Percentiles rank a stretch among this genome's conserved stretches.
phyloP scores from a whole-genome alignment of 768 basidiomycete genomes.

The Ephemerocybe angulata region DNA sequence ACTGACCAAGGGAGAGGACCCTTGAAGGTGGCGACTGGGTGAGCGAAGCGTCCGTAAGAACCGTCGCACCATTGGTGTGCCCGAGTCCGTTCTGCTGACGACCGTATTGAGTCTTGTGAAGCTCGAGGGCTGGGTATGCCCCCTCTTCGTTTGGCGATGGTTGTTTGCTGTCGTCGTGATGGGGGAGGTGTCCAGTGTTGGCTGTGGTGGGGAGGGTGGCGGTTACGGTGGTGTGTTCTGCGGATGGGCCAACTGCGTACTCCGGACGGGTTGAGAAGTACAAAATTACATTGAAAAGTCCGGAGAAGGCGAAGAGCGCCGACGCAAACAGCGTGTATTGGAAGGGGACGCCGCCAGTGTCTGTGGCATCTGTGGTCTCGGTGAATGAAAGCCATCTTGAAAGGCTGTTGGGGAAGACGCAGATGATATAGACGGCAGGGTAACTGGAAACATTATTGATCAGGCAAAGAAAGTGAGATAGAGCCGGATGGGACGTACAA shows the following conservation, averaged over 20 bases:
- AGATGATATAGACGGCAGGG: conserved; percentile 41
- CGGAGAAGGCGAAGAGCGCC: conserved; percentile 40
- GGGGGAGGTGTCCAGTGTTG: neutral
- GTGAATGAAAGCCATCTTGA: conserved; percentile 38
- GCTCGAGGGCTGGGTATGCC: neutral
- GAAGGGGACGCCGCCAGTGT: conserved; percentile 30
- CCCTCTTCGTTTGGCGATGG: neutral
- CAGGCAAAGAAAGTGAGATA: neutral
- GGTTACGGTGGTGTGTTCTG: conserved; percentile 6
- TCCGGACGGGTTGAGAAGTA: conserved; percentile 28
- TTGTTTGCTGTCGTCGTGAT: conserved; percentile 1
- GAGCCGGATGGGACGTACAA: conserved; percentile 33
- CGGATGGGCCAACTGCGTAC: conserved; percentile 19
- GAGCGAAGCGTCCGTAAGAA: neutral
- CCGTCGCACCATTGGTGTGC: neutral
- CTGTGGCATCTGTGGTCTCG: no score
- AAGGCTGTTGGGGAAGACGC: conserved; percentile 38
- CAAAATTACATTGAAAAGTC: conserved; percentile 42
- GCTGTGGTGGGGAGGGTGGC: neutral
- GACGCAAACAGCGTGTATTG: conserved; percentile 36
- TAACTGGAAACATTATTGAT: conserved; percentile 28
- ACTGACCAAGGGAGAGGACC: neutral
- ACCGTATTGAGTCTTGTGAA: neutral
- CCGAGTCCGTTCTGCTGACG: neutral
- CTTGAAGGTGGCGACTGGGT: neutral